Conservation (phyloP, 345 rosid genomes). For the Eucalyptus tenuipes region DNA sequence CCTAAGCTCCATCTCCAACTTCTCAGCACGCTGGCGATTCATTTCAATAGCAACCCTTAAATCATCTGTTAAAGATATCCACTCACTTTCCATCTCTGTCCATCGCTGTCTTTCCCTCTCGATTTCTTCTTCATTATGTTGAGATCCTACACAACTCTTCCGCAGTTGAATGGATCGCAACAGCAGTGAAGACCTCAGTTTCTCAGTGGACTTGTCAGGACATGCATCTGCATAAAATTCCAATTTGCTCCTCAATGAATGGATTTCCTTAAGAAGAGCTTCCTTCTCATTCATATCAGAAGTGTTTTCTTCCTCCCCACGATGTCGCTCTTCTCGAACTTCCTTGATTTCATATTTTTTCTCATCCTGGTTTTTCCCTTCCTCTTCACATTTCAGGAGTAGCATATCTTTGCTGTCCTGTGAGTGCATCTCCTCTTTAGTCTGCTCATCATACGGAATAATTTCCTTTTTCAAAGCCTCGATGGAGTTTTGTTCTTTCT, state of each 20-base stretch:
- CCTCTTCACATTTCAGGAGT: not conserved
- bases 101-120: constrained; percentile 73
- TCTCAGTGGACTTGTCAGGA: constrained; percentile 44
- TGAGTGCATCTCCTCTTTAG: constrained; percentile 2
- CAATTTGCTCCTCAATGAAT: constrained; percentile 51
- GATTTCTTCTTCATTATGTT: constrained; percentile 36
- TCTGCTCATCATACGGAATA: constrained; percentile 8
- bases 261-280: constrained; percentile 70
- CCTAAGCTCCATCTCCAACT: constrained; percentile 52
- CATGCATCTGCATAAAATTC: constrained; percentile 28
- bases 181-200: constrained; percentile 64
- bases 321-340: constrained; percentile 23
- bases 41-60: constrained; percentile 78
- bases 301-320: not conserved
- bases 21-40: constrained; percentile 63
- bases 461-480: constrained; percentile 7
- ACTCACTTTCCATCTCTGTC: constrained; percentile 97
- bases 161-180: constrained; percentile 52
- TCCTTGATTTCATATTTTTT: constrained; percentile 35
- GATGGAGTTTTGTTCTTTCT: not conserved
- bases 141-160: constrained; percentile 25
- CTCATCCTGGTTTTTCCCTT: constrained; percentile 9
- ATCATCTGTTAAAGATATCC: constrained; percentile 88
- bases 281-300: constrained; percentile 59
- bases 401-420: constrained; percentile 10